Conservation (phyloP, 768 basidiomycete genomes). For the Xerocomellus intermedius region DNA sequence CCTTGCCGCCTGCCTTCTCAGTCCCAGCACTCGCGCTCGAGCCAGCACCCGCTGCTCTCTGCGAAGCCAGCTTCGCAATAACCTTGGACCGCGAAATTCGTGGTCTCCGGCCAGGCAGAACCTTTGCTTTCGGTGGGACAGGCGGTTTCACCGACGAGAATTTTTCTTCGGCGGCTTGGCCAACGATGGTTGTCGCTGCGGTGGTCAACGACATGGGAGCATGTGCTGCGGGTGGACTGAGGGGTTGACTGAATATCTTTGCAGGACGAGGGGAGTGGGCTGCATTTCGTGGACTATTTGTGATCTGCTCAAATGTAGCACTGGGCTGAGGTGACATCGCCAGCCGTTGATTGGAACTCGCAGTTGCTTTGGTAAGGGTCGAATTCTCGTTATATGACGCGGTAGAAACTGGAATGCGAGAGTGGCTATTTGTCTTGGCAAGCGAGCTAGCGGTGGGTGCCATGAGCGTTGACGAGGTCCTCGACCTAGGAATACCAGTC, state of each 20-base stretch:
- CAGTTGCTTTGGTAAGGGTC: conserved; percentile 5
- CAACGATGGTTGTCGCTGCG: conserved; percentile 29
- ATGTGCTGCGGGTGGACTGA: conserved; percentile 32
- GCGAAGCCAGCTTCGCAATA: conserved; percentile 71
- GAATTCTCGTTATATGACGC: conserved; percentile 14
- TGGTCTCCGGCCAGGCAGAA: conserved; percentile 54
- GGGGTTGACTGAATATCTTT: conserved; percentile 55
- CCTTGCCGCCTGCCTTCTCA: conserved; percentile 29
- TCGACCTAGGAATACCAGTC: conserved; percentile 18
- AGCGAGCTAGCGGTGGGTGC: conserved; percentile 79
- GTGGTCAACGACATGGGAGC: conserved; percentile 30
- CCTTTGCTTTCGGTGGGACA: conserved; percentile 29
- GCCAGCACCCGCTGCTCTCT: conserved; percentile 45
- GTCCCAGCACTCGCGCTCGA: conserved; percentile 12
- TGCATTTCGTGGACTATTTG: conserved; percentile 32
- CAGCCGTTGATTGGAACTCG: conserved; percentile 15
- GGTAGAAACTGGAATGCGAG: conserved; percentile 25
- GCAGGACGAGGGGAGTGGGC: conserved; percentile 13
- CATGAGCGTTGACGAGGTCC: conserved; percentile 51
- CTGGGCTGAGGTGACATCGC: conserved; percentile 14
- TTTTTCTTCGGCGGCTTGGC: conserved; percentile 1
- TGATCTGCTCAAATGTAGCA: conserved; percentile 31
- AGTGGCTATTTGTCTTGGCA: conserved; percentile 46
- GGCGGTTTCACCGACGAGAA: conserved; percentile 8
- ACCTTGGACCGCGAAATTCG: conserved; percentile 81